Evolutionary conservation across 441 rosid species (phyloP), one percentile per base, ranked within the genome.

Genomic region (Capsella rubella): DNA sequence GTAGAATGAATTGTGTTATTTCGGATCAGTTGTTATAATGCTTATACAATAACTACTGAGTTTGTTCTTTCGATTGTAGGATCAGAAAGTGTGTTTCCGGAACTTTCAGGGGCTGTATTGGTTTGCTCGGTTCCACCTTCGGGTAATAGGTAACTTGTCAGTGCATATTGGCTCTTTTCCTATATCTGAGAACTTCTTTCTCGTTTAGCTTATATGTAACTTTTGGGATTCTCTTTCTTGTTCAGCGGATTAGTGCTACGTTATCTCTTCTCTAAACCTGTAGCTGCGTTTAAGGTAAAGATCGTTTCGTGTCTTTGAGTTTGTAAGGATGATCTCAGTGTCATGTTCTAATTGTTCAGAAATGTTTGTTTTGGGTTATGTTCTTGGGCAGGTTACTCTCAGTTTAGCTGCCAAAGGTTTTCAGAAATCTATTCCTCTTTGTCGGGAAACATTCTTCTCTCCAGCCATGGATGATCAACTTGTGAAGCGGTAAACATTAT

Each of bases 41-140:
- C 5, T 32, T 59, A 15, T 4, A 39, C 56, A 2, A n/a, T 58
- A 50, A 71, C 6, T 4, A 0, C 1, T 16, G 69, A 59, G 46
- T 37, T 49, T 58, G 12, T 16, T 39, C 21, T 54, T 54, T 67
- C 12, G 39, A 53, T 67, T 76, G 16, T 59, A 87, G 96, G 80
- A 39, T 15, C 34, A 34, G 76, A 70, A 34, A 79, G 73, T 76
- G 54, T 64, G 21, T 90, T 78, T 81, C 95, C 93, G 15, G 81
- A 87, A 61, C 84, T 94, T 57, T 78, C 81, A 29, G 97, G 93
- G 18, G 96, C 91, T 10, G 87, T 76, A 11, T 78, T 91, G 13
- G 82, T 89, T 31, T 94, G 96, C 86, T 91, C 98, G n/a, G 98
- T 90, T 29, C 98, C 97, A 56, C 96, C 97, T 76, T 84, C 91